These are phyloP conservation scores for Linnemannia zychae DNA, from an alignment of 192 early-diverging fungal species.

Conservation along the genomic window DNA sequence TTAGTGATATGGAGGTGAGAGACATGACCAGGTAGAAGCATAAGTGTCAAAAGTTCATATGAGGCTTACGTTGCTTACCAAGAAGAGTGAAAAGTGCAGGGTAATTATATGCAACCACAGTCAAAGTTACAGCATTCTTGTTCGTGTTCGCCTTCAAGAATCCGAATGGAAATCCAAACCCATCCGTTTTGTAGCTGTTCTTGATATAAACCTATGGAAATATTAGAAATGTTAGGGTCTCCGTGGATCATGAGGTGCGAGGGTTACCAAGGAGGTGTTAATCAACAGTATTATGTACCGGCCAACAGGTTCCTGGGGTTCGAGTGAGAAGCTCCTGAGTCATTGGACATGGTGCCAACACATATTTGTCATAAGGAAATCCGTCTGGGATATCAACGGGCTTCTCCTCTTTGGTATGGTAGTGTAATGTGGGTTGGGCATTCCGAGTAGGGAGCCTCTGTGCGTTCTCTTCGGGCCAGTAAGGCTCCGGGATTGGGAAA, in stretches of 20 bases:
- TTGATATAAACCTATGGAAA: constrained; percentile 66
- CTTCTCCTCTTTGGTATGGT: constrained; percentile 63
- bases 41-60: not conserved
- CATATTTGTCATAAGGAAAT: constrained; percentile 85
- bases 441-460: constrained; percentile 60
- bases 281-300: constrained; percentile 47
- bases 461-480: constrained; percentile 69
- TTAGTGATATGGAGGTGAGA: not conserved
- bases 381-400: constrained; percentile 74
- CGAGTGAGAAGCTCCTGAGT: constrained; percentile 73
- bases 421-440: constrained; percentile 77
- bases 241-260: not conserved
- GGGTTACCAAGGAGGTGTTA: no score
- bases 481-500: constrained; percentile 84
- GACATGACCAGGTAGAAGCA: no score
- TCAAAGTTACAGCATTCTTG: constrained; percentile 78
- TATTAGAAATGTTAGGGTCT: not conserved
- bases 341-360: constrained; percentile 72
- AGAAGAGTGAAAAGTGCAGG: constrained; percentile 79
- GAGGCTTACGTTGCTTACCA: constrained; percentile 27
- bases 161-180: constrained; percentile 79
- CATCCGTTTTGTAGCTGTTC: constrained; percentile 73
- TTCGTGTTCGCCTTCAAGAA: constrained; percentile 76
- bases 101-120: constrained; percentile 85
- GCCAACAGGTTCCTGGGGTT: constrained; percentile 67